phyloP scores from a whole-genome alignment of 1,284 basidiomycete species.

The Omphalotus olearius region DNA sequence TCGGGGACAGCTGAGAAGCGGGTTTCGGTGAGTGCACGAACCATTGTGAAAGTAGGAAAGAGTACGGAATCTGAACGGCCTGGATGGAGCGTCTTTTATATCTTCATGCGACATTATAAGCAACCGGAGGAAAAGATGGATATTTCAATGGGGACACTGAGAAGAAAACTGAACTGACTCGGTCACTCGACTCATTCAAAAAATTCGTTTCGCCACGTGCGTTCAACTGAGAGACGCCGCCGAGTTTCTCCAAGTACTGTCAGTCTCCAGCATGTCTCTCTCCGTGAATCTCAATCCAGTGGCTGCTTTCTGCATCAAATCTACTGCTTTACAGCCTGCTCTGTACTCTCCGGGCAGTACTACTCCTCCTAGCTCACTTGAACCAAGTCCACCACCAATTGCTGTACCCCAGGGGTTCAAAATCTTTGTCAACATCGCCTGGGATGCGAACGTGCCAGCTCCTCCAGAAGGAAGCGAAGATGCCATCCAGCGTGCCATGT shows the following conservation, averaged over 20 bases:
- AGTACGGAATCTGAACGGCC: slow-evolving; percentile 38
- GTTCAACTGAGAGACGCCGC: no score
- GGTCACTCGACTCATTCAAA: no score
- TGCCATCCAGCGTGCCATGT: slow-evolving; percentile 51
- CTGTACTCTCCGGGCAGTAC: slow-evolving; percentile 24
- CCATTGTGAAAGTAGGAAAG: slow-evolving; percentile 17
- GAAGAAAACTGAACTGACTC: not conserved
- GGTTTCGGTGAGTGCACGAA: slow-evolving; percentile 14
- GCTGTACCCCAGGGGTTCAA: slow-evolving; percentile 48
- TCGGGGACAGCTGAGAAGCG: slow-evolving; percentile 29
- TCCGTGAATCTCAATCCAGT: slow-evolving; percentile 44
- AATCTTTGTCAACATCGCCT: slow-evolving; percentile 70
- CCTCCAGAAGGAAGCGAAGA: slow-evolving; percentile 57
- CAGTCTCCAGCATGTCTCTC: slow-evolving; percentile 16
- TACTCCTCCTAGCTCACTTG: slow-evolving; percentile 24
- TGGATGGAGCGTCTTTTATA: slow-evolving; percentile 21
- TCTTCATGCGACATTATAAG: slow-evolving; percentile 16
- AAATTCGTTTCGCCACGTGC: no score
- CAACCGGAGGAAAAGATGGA: no score
- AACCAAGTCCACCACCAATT: slow-evolving; percentile 24
- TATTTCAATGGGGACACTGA: not conserved
- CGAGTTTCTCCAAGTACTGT: no score
- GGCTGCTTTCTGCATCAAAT: slow-evolving; percentile 61
- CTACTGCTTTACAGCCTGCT: slow-evolving; percentile 36
- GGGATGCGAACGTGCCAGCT: slow-evolving; percentile 60